Evolutionary conservation across 2,329 filamentous ascomycete species (phyloP).

Genomic region (Cercospora sp.): DNA sequence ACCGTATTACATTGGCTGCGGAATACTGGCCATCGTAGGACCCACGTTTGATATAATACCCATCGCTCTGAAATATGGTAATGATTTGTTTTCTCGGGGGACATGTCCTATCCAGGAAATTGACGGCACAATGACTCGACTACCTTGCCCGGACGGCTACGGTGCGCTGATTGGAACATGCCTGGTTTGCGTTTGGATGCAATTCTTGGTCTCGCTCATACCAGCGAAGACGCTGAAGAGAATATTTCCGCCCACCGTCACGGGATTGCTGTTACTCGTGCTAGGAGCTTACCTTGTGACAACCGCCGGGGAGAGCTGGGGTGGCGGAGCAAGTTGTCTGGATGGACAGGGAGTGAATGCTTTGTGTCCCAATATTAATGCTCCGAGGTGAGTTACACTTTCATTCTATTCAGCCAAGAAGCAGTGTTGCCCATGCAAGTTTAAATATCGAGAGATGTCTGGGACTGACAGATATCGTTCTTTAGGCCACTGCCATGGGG

Average conservation of each 20-base stretch:
- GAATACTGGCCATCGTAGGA: slow-evolving; percentile 23
- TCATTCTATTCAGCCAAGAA: background rate
- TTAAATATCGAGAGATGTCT: background rate
- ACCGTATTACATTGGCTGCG: slow-evolving; percentile 23
- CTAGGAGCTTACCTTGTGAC: slow-evolving; percentile 27
- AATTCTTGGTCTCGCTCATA: slow-evolving; percentile 24
- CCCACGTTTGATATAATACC: slow-evolving; percentile 30
- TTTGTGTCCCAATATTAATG: slow-evolving; percentile 24
- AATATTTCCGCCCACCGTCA: slow-evolving; percentile 25
- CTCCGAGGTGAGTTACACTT: slow-evolving; percentile 11
- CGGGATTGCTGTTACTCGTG: slow-evolving; percentile 22
- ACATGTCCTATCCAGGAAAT: slow-evolving; percentile 11
- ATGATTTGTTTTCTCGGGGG: slow-evolving; percentile 16
- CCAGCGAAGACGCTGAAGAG: slow-evolving; percentile 23
- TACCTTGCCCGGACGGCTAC: slow-evolving; percentile 27
- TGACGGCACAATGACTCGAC: slow-evolving; percentile 15
- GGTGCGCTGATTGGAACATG: slow-evolving; percentile 23
- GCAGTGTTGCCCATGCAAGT: background rate
- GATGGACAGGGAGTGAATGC: slow-evolving; percentile 22
- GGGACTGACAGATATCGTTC: background rate
- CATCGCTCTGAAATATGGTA: slow-evolving; percentile 25
- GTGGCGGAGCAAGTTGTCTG: slow-evolving; percentile 25
- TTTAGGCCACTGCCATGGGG: slow-evolving; percentile 23
- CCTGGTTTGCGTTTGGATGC: slow-evolving; percentile 26
- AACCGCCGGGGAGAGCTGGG: slow-evolving; percentile 25